phyloP scores from a whole-genome alignment of 148 eudicot genomes.

The Rheum nobile region DNA sequence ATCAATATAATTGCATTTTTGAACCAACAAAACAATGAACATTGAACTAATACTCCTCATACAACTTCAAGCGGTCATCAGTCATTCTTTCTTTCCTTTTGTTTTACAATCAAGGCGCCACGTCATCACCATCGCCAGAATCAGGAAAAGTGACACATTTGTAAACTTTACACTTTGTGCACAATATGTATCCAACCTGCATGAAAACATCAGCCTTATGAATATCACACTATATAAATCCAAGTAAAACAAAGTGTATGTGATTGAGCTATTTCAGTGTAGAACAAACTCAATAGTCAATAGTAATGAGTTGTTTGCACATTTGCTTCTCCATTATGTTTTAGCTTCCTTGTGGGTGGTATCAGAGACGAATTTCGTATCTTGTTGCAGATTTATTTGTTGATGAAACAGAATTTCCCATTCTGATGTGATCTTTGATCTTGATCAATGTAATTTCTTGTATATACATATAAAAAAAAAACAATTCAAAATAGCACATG shows the following conservation, averaged over 20 bases:
- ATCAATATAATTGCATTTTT: background rate
- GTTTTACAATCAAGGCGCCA: conserved; percentile 12
- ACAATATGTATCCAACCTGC: conserved; percentile 68
- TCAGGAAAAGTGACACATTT: conserved; percentile 93
- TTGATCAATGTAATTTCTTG: no score
- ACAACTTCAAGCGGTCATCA: background rate
- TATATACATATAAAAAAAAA: no score
- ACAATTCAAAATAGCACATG: no score
- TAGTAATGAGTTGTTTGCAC: no score
- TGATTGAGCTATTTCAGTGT: background rate
- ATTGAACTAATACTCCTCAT: background rate
- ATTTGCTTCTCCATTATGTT: no score
- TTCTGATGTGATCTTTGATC: no score
- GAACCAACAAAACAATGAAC: background rate
- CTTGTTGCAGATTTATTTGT: no score
- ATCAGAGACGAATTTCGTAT: no score
- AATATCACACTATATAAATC: background rate
- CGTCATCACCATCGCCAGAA: conserved; percentile 39
- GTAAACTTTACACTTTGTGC: conserved; percentile 86
- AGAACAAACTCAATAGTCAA: no score
- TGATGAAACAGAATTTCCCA: no score
- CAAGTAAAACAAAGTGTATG: background rate
- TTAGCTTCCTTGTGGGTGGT: no score
- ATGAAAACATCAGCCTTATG: background rate
- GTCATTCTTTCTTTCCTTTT: background rate